Base-by-base conservation (phyloP, 805 yeast genomes). In the Wickerhamiella nectarea region DNA sequence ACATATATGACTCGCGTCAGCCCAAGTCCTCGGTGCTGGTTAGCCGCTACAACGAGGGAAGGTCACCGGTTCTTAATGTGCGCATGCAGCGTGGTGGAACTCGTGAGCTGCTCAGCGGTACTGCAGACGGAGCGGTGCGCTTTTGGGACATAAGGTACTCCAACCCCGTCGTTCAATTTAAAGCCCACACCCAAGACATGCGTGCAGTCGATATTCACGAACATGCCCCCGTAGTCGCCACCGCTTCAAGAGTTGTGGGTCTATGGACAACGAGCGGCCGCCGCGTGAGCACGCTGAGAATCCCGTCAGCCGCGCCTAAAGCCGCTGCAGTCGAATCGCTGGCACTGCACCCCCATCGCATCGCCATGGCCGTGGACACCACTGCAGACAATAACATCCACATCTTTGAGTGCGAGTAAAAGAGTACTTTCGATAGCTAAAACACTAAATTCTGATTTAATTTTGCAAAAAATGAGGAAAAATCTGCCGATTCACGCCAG, bases 81-180 rank as follows among this genome's bases (percentile, higher is more conserved):
- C 94, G 84, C 55, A 80, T 91, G 93, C 98, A 91, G 65, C 71
- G 98, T 54, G 98, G 98, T 31, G 98, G 98, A 0, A 75, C 76
- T 53, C 70, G 98, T 45, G 98, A 91, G 57, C 69, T 91, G 37
- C 80, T 80, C 2, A 77, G 89, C 50, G 97, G 94, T 0, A 52
- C 61, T 18, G 65, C 81, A 0, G 91, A 83, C 55, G 96, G 98
- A 1, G 66, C 69, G 36, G 80, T 91, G 3, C 81, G 79, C 45
- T 59, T 91, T 20, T 91, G 97, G 97, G 98, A 91, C 62, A 79
- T 91, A 24, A 68, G 98, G 47, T 58, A 67, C 29, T 6, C 49
- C 3, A 75, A 75, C 8, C 89, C 95, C 0, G 82, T 89, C 2
- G 64, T 71, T 5, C 64, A 76, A 1, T 84, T 78, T 63, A 66